Percentiles rank a stretch among this genome's conserved stretches.
Conservation (phyloP, 179 eudicot genomes). For the Gypsophila paniculata region DNA sequence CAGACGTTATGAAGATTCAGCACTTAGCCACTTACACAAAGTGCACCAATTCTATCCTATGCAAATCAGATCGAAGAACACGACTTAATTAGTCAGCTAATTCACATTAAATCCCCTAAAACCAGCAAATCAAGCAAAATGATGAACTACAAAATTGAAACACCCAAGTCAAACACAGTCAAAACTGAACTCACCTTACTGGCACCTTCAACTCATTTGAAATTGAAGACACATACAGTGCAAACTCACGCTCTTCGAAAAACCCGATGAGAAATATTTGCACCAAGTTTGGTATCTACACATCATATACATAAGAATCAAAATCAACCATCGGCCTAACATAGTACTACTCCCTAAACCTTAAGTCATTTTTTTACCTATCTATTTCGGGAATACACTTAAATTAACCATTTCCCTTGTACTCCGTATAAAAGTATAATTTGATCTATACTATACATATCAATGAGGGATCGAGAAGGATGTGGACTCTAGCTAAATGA, state of each 20-base stretch:
- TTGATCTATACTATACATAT: too few species aligned
- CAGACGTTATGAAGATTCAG: neutral
- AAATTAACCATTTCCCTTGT: too few species aligned
- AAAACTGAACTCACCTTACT: slow-evolving; percentile 50
- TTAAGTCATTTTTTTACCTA: too few species aligned
- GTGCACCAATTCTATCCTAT: neutral
- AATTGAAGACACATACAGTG: slow-evolving; percentile 71
- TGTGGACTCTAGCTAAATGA: too few species aligned
- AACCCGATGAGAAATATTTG: slow-evolving; percentile 70
- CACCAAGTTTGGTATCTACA: slow-evolving; percentile 72
- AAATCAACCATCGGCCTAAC: slow-evolving; percentile 5
- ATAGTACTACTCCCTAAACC: neutral
- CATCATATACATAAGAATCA: slow-evolving; percentile 10
- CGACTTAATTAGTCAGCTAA: neutral
- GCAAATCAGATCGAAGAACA: neutral
- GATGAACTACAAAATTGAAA: neutral
- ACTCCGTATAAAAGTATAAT: too few species aligned
- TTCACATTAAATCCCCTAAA: neutral
- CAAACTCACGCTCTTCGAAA: slow-evolving; percentile 70
- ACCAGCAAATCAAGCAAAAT: neutral
- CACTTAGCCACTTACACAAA: neutral
- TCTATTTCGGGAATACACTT: too few species aligned
- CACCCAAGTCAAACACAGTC: neutral
- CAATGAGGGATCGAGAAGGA: too few species aligned
- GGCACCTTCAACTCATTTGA: slow-evolving; percentile 84